Conservation (phyloP, 75 land plant genomes). For the Adiantum capillusveneris region DNA sequence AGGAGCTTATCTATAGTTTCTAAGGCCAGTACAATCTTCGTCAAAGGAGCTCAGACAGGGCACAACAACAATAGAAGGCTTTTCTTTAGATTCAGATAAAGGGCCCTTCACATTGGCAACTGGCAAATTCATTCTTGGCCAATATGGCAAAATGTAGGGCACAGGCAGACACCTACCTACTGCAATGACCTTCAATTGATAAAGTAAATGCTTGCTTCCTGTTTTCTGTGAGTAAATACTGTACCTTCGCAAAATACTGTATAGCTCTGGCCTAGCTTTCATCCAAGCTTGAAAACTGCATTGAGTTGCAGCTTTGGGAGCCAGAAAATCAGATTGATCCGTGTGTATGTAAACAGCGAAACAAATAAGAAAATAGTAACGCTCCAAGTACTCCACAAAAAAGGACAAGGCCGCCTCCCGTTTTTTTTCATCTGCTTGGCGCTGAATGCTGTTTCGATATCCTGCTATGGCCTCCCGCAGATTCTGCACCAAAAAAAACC, state of each 20-base stretch:
- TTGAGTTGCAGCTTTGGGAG: slow-evolving; percentile 16
- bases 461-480: slow-evolving; percentile 87
- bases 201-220: no score
- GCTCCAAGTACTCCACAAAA: slow-evolving; percentile 94
- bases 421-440: slow-evolving; percentile 94
- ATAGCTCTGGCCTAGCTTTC: slow-evolving; percentile 96
- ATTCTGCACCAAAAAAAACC: slow-evolving; percentile 46
- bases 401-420: slow-evolving; percentile 87
- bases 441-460: slow-evolving; percentile 86
- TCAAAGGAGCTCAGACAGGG: no score
- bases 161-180: no score
- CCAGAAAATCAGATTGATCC: slow-evolving; percentile 53
- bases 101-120: no score
- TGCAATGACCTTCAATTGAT: no score
- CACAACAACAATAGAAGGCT: no score
- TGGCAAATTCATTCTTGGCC: no score
- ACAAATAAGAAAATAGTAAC: slow-evolving; percentile 95
- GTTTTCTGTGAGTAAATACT: no score
- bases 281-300: slow-evolving; percentile 86
- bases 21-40: no score
- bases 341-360: slow-evolving; percentile 95
- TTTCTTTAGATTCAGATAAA: no score
- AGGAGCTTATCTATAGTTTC: no score
- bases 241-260: slow-evolving; percentile 98
- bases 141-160: no score